phyloP scores from a whole-genome alignment of 805 yeast genomes.

The Wickerhamomyces ciferrii region DNA sequence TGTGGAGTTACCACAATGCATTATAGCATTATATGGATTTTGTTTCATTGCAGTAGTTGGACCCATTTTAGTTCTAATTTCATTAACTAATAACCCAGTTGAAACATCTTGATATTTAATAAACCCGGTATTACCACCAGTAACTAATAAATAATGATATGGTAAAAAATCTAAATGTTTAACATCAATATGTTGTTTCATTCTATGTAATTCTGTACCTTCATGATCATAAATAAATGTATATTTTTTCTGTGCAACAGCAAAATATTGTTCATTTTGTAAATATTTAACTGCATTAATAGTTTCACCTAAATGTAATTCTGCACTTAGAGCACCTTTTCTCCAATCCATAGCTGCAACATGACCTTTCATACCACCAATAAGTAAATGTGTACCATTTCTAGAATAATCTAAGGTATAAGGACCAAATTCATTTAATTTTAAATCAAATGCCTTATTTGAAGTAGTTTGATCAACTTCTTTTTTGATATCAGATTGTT shows the following conservation, averaged over 20 bases:
- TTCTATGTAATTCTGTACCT: constrained; percentile 88
- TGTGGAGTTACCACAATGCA: constrained; percentile 89
- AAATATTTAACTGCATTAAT: constrained; percentile 85
- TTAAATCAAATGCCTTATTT: constrained; percentile 68
- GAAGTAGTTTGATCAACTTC: constrained; percentile 76
- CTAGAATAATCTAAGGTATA: constrained; percentile 76
- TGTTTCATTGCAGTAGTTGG: constrained; percentile 86
- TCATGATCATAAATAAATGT: constrained; percentile 87
- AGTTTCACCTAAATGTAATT: constrained; percentile 81
- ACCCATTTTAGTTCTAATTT: constrained; percentile 81
- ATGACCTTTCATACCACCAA: constrained; percentile 93
- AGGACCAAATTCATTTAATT: constrained; percentile 79
- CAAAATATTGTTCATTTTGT: constrained; percentile 90
- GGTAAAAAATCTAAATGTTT: constrained; percentile 84
- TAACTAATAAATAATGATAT: constrained; percentile 80
- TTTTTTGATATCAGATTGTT: constrained; percentile 70
- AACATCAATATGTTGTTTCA: constrained; percentile 85
- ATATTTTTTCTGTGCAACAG: constrained; percentile 95
- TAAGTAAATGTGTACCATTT: constrained; percentile 79
- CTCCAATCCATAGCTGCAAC: constrained; percentile 96
- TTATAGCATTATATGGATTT: constrained; percentile 93
- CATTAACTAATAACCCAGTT: constrained; percentile 83
- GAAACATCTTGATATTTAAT: constrained; percentile 93
- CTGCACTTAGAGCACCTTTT: constrained; percentile 75
- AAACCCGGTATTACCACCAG: constrained; percentile 87